Conservation (phyloP, 305 asterid species). For the Caryopteris hybrid region DNA sequence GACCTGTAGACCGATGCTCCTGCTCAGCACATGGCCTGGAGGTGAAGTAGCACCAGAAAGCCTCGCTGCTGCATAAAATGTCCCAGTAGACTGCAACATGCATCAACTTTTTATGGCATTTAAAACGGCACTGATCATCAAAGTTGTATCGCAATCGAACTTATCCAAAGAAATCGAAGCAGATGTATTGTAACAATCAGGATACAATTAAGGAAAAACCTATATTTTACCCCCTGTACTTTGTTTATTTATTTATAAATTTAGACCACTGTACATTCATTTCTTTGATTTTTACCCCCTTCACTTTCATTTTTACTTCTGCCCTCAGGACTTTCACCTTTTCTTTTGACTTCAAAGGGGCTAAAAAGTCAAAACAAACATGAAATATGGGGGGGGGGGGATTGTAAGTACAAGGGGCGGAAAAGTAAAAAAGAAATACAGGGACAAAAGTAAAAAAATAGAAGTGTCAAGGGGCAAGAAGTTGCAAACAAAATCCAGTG, state of each 20-base stretch:
- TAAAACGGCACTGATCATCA: neutral
- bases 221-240: too few species aligned
- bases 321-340: neutral
- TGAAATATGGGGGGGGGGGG: too few species aligned
- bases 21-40: constrained; percentile 79
- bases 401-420: too few species aligned
- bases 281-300: neutral
- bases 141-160: neutral
- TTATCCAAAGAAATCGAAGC: neutral
- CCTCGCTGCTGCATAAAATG: constrained; percentile 89
- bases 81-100: constrained; percentile 70
- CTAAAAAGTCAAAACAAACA: too few species aligned
- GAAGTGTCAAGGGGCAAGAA: too few species aligned
- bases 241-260: too few species aligned
- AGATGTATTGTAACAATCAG: neutral
- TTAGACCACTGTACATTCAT: neutral
- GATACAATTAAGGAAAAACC: neutral
- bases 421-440: too few species aligned
- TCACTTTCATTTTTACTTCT: neutral
- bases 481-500: neutral
- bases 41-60: constrained; percentile 95
- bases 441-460: too few species aligned
- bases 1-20: constrained; percentile 98
- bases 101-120: constrained; percentile 7
- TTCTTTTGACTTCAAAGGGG: too few species aligned